These are phyloP conservation scores for Kodamaea sp. DNA, from an alignment of 1,139 yeast genomes.

Conservation along the genomic window DNA sequence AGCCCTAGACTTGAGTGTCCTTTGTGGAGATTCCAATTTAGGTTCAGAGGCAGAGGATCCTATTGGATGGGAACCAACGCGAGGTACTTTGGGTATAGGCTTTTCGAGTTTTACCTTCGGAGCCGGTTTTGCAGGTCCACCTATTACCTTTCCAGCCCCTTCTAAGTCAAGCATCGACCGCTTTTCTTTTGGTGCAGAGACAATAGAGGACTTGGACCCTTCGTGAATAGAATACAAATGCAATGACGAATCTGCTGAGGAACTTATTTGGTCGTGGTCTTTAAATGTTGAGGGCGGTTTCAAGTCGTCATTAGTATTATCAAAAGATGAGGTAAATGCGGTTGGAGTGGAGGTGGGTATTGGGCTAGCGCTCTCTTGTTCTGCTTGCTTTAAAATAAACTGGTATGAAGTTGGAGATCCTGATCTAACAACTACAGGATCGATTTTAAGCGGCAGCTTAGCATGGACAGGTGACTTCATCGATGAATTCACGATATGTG, in stretches of 20 bases:
- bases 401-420: too few relatives aligned
- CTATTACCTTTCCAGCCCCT: not conserved
- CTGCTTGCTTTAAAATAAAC: too few relatives aligned
- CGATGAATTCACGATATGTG: too few relatives aligned
- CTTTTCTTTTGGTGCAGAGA: slow-evolving; percentile 2
- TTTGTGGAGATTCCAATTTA: slow-evolving; percentile 7
- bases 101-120: not conserved
- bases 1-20: slow-evolving; percentile 6
- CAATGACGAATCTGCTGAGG: slow-evolving; percentile 10
- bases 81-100: not conserved
- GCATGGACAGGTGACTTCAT: not conserved
- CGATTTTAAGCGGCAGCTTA: not conserved
- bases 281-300: slow-evolving; percentile 5
- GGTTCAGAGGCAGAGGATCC: slow-evolving; percentile 11
- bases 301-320: slow-evolving; percentile 1
- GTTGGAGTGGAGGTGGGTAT: slow-evolving; percentile 10
- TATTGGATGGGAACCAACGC: slow-evolving; percentile 10
- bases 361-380: too few relatives aligned
- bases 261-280: slow-evolving; percentile 1
- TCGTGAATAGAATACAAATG: slow-evolving; percentile 11
- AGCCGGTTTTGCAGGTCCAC: too few relatives aligned
- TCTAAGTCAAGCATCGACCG: slow-evolving; percentile 21
- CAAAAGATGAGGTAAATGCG: slow-evolving; percentile 2
- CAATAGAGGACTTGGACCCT: slow-evolving; percentile 4
- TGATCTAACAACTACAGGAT: too few relatives aligned